These are phyloP conservation scores for Colletotrichum viniferum DNA, from an alignment of 2,329 filamentous ascomycete species.

Conservation along the genomic window DNA sequence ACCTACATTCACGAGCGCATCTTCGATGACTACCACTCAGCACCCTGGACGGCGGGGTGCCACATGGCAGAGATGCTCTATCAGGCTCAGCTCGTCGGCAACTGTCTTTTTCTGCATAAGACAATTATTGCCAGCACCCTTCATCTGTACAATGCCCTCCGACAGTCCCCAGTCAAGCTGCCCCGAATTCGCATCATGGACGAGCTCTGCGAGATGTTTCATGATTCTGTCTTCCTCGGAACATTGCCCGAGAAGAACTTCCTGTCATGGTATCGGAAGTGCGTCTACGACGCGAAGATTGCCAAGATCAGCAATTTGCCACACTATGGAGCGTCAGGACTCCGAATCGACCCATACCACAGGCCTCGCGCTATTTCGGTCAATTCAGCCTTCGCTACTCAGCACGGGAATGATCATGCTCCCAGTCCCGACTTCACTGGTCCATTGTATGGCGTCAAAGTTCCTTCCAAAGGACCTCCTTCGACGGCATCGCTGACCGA, in stretches of 20 bases:
- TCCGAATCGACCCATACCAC: background rate
- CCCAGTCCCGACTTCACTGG: background rate
- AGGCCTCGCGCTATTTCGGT: background rate
- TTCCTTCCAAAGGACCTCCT: background rate
- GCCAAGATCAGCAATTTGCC: background rate
- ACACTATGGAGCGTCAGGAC: background rate
- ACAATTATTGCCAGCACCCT: background rate
- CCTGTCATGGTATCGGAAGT: background rate
- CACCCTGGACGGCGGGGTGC: background rate
- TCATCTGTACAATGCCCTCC: background rate
- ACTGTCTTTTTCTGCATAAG: background rate
- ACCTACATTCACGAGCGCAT: background rate
- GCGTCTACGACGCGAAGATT: background rate
- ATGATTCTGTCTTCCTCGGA: background rate
- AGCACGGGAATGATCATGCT: background rate
- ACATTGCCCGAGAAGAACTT: background rate
- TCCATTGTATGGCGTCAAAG: background rate
- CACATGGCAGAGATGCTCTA: background rate
- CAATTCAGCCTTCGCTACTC: background rate
- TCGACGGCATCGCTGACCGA: background rate
- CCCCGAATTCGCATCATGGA: background rate
- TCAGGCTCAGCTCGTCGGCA: background rate
- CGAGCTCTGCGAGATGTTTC: background rate
- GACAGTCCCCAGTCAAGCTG: background rate
- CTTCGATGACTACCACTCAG: background rate